phyloP scores from a whole-genome alignment of 2,329 filamentous ascomycete genomes.

The Rhinocladiella similis region DNA sequence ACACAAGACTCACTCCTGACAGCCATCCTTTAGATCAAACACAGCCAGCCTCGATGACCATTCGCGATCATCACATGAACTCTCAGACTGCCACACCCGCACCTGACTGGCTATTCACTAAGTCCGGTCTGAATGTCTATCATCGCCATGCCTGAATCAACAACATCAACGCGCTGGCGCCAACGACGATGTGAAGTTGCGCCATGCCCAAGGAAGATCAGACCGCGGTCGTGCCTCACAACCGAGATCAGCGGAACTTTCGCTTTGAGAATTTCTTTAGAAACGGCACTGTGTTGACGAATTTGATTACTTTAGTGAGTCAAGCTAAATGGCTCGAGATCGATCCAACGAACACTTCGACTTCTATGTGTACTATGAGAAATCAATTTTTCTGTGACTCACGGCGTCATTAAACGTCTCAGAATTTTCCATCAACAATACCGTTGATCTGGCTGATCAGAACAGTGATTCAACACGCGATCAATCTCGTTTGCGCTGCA shows the following conservation, averaged over 20 bases:
- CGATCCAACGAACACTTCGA: no score
- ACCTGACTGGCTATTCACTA: slow-evolving; percentile 82
- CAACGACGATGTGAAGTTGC: slow-evolving; percentile 82
- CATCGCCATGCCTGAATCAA: slow-evolving; percentile 67
- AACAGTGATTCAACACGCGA: no score
- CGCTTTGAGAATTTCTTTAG: slow-evolving; percentile 69
- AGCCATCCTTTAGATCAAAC: slow-evolving; percentile 29
- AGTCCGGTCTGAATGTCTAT: slow-evolving; percentile 83
- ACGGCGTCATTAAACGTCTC: no score
- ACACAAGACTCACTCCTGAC: slow-evolving; percentile 16
- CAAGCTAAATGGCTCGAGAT: no score
- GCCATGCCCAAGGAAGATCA: slow-evolving; percentile 77
- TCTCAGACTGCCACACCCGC: slow-evolving; percentile 46
- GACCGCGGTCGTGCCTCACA: slow-evolving; percentile 60
- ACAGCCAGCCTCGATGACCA: slow-evolving; percentile 43
- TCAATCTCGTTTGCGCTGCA: no score
- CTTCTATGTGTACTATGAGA: no score
- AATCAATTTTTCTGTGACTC: no score
- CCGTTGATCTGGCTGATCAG: no score
- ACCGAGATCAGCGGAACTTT: slow-evolving; percentile 72
- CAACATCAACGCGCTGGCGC: slow-evolving; percentile 69
- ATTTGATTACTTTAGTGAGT: no score
- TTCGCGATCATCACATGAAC: slow-evolving; percentile 30
- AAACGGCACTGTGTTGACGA: slow-evolving; percentile 54
- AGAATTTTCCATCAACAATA: no score